Conservation (phyloP, 345 rosid species). For the Bretschneidera sinensis region DNA sequence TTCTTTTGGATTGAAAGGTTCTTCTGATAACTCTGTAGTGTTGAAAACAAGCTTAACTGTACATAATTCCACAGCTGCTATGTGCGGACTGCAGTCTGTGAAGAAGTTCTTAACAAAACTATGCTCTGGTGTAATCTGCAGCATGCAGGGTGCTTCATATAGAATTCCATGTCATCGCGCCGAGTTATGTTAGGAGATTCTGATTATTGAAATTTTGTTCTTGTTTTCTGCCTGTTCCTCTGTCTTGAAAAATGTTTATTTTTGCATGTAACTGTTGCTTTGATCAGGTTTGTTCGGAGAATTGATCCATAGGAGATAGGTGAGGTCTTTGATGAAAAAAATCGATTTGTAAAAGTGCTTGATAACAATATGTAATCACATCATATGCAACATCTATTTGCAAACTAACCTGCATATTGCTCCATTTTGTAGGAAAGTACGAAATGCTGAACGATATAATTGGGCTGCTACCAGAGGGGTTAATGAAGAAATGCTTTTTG, state of each 20-base stretch:
- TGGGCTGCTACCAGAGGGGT: constrained; percentile 96
- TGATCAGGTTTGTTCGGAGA: neutral
- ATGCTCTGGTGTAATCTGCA: neutral
- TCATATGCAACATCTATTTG: neutral
- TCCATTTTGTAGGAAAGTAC: constrained; percentile 48
- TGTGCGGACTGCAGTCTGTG: neutral
- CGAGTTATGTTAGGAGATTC: neutral
- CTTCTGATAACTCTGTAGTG: too few relatives aligned
- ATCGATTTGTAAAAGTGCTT: neutral
- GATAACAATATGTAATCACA: too few relatives aligned
- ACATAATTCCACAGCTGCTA: neutral
- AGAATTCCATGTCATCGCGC: neutral
- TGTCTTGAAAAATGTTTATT: too few relatives aligned
- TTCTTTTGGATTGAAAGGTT: too few relatives aligned
- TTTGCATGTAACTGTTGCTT: too few relatives aligned
- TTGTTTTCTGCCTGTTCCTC: neutral
- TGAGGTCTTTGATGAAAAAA: neutral
- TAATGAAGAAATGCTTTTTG: constrained; percentile 62
- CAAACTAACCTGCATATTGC: neutral
- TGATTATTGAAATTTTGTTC: too few relatives aligned
- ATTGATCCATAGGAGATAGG: neutral
- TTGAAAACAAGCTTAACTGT: neutral
- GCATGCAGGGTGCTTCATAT: neutral
- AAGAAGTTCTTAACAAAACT: too few relatives aligned
- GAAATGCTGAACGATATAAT: constrained; percentile 71